phyloP scores from a whole-genome alignment of 2,329 filamentous ascomycete species.

The Colletotrichum ledebouriae region DNA sequence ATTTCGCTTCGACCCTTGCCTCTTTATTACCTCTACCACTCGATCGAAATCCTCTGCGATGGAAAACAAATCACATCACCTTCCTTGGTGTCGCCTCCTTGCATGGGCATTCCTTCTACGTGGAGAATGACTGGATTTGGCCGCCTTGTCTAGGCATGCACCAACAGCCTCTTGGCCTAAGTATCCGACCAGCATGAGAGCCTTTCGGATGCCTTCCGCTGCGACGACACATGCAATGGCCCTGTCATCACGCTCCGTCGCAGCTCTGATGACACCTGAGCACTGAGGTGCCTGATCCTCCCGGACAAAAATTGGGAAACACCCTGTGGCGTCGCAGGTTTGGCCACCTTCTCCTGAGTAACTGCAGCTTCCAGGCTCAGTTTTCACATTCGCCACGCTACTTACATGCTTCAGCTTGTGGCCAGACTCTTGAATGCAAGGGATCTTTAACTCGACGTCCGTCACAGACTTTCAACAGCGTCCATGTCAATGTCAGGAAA shows the following conservation, averaged over 20 bases:
- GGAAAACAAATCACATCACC: too few species aligned
- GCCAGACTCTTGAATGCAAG: background rate
- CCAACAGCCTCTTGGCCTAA: slow-evolving; percentile 10
- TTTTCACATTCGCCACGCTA: slow-evolving; percentile 3
- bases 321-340: background rate
- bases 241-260: slow-evolving; percentile 13
- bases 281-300: background rate
- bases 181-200: background rate
- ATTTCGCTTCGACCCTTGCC: slow-evolving; percentile 8
- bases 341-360: slow-evolving; percentile 2
- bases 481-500: slow-evolving; percentile 1
- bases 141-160: slow-evolving; percentile 8
- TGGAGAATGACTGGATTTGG: background rate
- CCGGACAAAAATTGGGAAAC: background rate
- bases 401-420: background rate
- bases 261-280: slow-evolving; percentile 2
- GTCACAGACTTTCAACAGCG: background rate
- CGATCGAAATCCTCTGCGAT: too few species aligned
- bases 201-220: slow-evolving; percentile 25
- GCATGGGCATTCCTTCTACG: background rate
- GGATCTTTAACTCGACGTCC: background rate
- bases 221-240: slow-evolving; percentile 29
- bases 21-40: background rate
- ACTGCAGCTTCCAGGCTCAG: background rate
- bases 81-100: background rate